Conservation (phyloP, 139 green algal species). For the Coelastrella sp. region DNA sequence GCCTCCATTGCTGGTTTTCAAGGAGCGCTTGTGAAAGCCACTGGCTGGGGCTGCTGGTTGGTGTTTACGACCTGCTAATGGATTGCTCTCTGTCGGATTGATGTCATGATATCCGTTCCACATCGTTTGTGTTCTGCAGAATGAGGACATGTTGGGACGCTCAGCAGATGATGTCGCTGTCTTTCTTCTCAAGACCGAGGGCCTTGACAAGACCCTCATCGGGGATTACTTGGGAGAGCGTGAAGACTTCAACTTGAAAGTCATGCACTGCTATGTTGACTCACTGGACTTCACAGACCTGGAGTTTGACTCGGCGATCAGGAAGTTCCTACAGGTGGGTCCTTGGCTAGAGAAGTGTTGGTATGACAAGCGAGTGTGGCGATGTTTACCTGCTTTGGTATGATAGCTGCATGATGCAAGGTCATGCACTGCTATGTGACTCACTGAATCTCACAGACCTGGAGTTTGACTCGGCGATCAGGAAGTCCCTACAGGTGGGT, state of each 20-base stretch:
- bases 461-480: no score
- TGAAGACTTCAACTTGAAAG: conserved; percentile 91
- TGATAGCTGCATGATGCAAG: no score
- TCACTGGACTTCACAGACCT: conserved; percentile 88
- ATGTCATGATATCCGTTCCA: no score
- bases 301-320: conserved; percentile 96
- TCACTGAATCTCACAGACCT: no score
- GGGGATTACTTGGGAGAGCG: conserved; percentile 98
- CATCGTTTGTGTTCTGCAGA: conserved; percentile 45
- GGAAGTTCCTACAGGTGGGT: conserved; percentile 66
- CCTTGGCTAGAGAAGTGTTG: no score
- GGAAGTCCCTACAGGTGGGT: no score
- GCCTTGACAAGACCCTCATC: conserved; percentile 95
- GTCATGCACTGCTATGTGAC: no score
- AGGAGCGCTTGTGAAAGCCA: conserved; percentile 48
- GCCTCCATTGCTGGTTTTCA: conserved; percentile 82
- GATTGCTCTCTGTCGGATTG: no score
- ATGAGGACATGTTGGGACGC: conserved; percentile 84
- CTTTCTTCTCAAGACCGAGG: conserved; percentile 80
- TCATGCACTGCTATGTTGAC: conserved; percentile 99
- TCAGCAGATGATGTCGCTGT: conserved; percentile 77
- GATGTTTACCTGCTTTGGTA: no score
- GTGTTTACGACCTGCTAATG: no score
- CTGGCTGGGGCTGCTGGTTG: no score
- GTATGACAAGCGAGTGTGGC: no score